phyloP scores from a whole-genome alignment of 305 asterid genomes.

The Solanum aculeatissimum region DNA sequence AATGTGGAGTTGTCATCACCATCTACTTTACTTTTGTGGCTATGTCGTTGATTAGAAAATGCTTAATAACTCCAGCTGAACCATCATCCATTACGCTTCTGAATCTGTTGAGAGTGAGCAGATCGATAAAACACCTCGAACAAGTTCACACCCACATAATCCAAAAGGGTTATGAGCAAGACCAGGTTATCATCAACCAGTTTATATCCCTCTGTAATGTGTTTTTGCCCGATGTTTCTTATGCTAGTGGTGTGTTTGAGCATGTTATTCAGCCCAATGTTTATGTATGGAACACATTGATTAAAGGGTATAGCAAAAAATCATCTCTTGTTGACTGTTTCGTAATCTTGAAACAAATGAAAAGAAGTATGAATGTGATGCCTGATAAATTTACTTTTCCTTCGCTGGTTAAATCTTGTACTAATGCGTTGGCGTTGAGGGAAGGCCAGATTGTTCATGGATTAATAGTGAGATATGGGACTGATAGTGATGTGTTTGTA shows the following conservation, averaged over 20 bases:
- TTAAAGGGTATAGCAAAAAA: slow-evolving; percentile 31
- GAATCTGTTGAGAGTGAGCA: slow-evolving; percentile 34
- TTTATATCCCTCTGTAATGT: slow-evolving; percentile 33
- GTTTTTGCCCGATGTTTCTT: slow-evolving; percentile 21
- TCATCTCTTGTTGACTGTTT: slow-evolving; percentile 24
- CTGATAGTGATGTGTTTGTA: slow-evolving; percentile 34
- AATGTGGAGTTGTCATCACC: not conserved
- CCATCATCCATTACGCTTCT: slow-evolving; percentile 9
- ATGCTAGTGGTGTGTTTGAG: slow-evolving; percentile 40
- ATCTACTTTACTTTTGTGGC: not conserved
- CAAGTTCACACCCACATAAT: slow-evolving; percentile 49
- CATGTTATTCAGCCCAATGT: slow-evolving; percentile 37
- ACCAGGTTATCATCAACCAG: slow-evolving; percentile 38
- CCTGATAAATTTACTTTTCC: slow-evolving; percentile 60
- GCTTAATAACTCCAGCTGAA: not conserved
- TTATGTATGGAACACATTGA: slow-evolving; percentile 54
- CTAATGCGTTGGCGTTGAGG: slow-evolving; percentile 28
- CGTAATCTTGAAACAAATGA: slow-evolving; percentile 32
- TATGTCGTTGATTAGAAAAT: not conserved
- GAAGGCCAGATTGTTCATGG: slow-evolving; percentile 59
- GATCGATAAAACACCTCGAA: slow-evolving; percentile 20
- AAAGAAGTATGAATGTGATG: slow-evolving; percentile 11
- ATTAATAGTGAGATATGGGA: slow-evolving; percentile 37
- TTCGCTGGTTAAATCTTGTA: slow-evolving; percentile 43
- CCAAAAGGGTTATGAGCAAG: slow-evolving; percentile 59